A percentile compares a stretch with the other conserved stretches of the same genome.
phyloP scores from a whole-genome alignment of 768 basidiomycete genomes.

The Pisolithus marmoratus region DNA sequence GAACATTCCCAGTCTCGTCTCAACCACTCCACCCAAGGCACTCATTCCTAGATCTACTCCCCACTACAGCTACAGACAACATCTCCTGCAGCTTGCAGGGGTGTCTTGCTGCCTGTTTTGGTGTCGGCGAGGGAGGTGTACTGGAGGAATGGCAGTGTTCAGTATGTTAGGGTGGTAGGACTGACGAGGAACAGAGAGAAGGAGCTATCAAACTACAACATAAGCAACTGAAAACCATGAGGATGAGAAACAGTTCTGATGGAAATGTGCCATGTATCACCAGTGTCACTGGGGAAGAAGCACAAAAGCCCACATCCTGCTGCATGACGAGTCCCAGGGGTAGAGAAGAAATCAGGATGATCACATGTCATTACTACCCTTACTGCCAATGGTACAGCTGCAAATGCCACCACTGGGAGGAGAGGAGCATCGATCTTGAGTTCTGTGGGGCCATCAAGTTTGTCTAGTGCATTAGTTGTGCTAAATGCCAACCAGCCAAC shows the following conservation, averaged over 20 bases:
- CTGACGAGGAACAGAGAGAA: conserved; percentile 40
- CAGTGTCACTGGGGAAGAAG: conserved; percentile 6
- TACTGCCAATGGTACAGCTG: conserved; percentile 27
- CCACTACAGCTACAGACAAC: conserved; percentile 34
- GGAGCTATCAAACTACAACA: conserved; percentile 42
- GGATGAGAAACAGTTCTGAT: conserved; percentile 21
- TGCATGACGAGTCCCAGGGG: conserved; percentile 34
- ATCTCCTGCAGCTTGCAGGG: conserved; percentile 74
- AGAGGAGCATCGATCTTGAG: conserved; percentile 34
- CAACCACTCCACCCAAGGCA: not conserved
- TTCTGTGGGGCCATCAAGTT: conserved; percentile 3
- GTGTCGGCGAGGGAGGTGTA: conserved; percentile 48
- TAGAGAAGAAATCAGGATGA: conserved; percentile 34
- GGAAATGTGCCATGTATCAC: conserved; percentile 6
- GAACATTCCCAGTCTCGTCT: not conserved
- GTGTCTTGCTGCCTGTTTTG: conserved; percentile 81
- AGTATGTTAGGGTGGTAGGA: conserved; percentile 44
- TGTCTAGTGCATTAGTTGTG: conserved; percentile 12
- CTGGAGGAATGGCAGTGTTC: conserved; percentile 80
- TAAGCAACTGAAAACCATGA: conserved; percentile 31
- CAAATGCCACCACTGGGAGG: conserved; percentile 31
- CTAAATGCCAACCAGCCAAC: conserved; percentile 5
- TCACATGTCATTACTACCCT: conserved; percentile 27
- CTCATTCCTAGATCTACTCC: conserved; percentile 10
- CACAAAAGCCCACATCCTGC: conserved; percentile 21